These are phyloP conservation scores for Bipolaris victoriae DNA, from an alignment of 2,329 filamentous ascomycete genomes.

Conservation along the genomic window DNA sequence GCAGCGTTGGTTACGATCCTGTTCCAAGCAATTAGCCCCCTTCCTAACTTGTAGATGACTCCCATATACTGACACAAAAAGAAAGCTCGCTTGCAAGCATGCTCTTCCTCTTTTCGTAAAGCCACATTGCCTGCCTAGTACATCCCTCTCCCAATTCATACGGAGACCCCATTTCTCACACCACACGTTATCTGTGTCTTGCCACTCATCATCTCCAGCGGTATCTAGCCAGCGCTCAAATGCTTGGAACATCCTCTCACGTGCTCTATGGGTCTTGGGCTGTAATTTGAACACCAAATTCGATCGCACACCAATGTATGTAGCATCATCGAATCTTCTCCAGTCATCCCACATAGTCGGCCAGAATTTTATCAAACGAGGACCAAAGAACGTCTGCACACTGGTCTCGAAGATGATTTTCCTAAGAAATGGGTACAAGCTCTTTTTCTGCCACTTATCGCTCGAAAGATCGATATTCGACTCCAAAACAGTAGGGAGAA, in stretches of 20 bases:
- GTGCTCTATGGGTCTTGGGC: not conserved
- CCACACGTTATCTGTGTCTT: not conserved
- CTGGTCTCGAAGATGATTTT: slow-evolving; percentile 1
- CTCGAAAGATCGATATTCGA: not conserved
- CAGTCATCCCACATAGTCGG: slow-evolving; percentile 4
- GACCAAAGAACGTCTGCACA: slow-evolving; percentile 2
- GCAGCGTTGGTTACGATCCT: slow-evolving; percentile 1
- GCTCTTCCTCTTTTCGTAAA: slow-evolving; percentile 1
- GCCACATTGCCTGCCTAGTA: not conserved
- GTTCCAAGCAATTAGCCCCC: not conserved
- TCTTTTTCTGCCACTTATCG: not conserved
- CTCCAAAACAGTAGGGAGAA: not conserved
- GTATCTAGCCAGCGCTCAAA: not conserved
- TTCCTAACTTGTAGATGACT: not conserved
- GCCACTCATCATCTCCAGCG: not conserved
- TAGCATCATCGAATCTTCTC: slow-evolving; percentile 3
- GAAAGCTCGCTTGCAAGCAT: not conserved
- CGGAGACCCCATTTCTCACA: slow-evolving; percentile 2
- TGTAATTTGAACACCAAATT: not conserved
- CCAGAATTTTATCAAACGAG: not conserved
- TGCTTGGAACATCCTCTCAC: slow-evolving; percentile 3
- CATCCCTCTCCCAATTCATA: slow-evolving; percentile 2
- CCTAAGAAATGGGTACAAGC: not conserved
- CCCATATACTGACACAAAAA: slow-evolving; percentile 1
- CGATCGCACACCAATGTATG: not conserved